These are phyloP conservation scores for Rosa rugosa DNA, from an alignment of 306 rosid species.

Conservation along the genomic window DNA sequence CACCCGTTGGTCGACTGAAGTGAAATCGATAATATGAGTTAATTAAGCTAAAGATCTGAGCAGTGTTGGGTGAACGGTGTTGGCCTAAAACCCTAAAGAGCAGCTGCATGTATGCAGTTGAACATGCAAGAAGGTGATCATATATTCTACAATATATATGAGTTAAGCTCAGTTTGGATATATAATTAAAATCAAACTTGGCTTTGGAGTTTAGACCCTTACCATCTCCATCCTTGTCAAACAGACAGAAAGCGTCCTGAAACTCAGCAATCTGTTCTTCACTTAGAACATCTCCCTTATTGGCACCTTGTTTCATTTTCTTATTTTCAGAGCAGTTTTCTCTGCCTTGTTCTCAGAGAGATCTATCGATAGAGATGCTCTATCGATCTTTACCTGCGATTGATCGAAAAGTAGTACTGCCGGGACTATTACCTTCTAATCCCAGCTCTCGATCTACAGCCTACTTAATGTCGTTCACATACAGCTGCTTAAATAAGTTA, in stretches of 20 bases:
- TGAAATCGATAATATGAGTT: not conserved
- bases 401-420: not conserved
- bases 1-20: not conserved
- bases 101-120: not conserved
- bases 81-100: not conserved
- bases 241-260: conserved; percentile 58
- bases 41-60: not conserved
- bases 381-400: not conserved
- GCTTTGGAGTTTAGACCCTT: not conserved
- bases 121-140: not conserved
- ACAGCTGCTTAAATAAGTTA: not conserved
- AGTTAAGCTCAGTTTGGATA: not conserved
- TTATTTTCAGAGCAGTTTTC: not conserved
- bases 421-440: not conserved
- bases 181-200: not conserved
- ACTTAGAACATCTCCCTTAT: conserved; percentile 31
- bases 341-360: not conserved
- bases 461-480: not conserved
- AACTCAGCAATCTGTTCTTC: conserved; percentile 58
- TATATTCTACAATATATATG: not conserved
- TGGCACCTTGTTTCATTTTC: not conserved
- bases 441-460: not conserved
- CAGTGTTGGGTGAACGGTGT: not conserved
- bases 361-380: not conserved
- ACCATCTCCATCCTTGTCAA: conserved; percentile 76